Evolutionary conservation across 768 basidiomycete genomes (phyloP).

Genomic region (Leccinum longicurvipes): DNA sequence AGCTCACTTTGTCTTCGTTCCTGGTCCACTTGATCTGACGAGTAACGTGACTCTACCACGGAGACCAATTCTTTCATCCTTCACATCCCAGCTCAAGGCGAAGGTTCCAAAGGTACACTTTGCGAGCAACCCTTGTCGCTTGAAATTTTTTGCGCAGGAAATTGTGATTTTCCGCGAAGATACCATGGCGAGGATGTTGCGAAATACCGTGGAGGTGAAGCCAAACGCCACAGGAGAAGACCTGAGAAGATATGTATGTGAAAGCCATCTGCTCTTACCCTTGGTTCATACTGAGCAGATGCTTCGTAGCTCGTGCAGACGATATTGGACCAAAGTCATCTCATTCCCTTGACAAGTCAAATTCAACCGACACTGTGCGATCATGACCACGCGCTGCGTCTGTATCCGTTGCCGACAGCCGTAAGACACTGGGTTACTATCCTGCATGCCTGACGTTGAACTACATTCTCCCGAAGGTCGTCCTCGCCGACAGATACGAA

Average conservation of each 20-base stretch:
- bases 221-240: conserved; percentile 73
- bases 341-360: conserved; percentile 80
- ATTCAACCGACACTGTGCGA: conserved; percentile 88
- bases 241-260: conserved; percentile 81
- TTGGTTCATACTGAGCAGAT: neutral
- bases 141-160: conserved; percentile 95
- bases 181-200: conserved; percentile 87
- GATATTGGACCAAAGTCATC: conserved; percentile 90
- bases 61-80: conserved; percentile 71
- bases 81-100: conserved; percentile 63
- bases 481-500: conserved; percentile 96
- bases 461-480: conserved; percentile 47
- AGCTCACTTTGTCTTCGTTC: conserved; percentile 92
- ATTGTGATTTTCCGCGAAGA: conserved; percentile 93
- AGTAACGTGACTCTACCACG: conserved; percentile 80
- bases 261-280: neutral
- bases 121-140: conserved; percentile 87
- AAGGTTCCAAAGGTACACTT: conserved; percentile 81
- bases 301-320: conserved; percentile 83
- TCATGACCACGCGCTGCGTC: conserved; percentile 85
- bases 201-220: conserved; percentile 89
- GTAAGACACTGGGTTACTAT: conserved; percentile 44
- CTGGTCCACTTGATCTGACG: conserved; percentile 89
- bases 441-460: conserved; percentile 5
- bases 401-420: conserved; percentile 92